These are phyloP conservation scores for Westerdykella ornata DNA, from an alignment of 2,329 filamentous ascomycete species.

Conservation along the genomic window DNA sequence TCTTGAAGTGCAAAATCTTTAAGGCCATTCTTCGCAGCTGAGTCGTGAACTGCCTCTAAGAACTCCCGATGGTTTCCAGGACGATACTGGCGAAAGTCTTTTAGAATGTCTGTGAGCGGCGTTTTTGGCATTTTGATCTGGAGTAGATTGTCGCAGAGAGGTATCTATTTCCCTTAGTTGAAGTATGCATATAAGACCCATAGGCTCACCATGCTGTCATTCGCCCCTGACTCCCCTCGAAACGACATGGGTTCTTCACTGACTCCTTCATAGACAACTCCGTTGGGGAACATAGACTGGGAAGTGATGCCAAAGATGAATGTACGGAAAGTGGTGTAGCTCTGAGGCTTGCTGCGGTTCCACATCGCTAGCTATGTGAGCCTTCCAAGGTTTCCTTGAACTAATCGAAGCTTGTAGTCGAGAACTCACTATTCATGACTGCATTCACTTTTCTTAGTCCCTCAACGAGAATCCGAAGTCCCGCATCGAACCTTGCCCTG, in stretches of 20 bases:
- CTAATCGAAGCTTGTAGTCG: too few relatives aligned
- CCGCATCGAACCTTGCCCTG: conserved; percentile 56
- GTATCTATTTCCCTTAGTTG: conserved; percentile 49
- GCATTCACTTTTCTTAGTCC: conserved; percentile 65
- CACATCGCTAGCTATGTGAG: conserved; percentile 61
- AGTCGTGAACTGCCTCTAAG: conserved; percentile 60
- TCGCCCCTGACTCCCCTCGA: conserved; percentile 87
- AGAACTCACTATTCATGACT: conserved; percentile 63
- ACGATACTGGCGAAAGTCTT: conserved; percentile 83
- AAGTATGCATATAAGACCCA: too few relatives aligned
- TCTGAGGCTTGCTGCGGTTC: conserved; percentile 72
- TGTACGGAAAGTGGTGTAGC: conserved; percentile 86
- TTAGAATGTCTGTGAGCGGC: conserved; percentile 78
- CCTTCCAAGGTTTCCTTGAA: neutral
- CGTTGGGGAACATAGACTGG: conserved; percentile 89
- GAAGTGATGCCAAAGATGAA: conserved; percentile 96
- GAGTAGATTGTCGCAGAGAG: conserved; percentile 79
- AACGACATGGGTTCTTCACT: conserved; percentile 71
- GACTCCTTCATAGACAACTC: conserved; percentile 82
- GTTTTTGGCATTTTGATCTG: conserved; percentile 83
- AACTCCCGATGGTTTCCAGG: conserved; percentile 86
- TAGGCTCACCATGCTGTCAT: conserved; percentile 70
- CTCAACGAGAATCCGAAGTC: conserved; percentile 45
- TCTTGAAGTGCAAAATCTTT: conserved; percentile 59
- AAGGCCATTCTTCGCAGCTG: conserved; percentile 48